These are phyloP conservation scores for Plasmodium cynomolgi DNA, from an alignment of 169 alveolate genomes.

Conservation along the genomic window DNA sequence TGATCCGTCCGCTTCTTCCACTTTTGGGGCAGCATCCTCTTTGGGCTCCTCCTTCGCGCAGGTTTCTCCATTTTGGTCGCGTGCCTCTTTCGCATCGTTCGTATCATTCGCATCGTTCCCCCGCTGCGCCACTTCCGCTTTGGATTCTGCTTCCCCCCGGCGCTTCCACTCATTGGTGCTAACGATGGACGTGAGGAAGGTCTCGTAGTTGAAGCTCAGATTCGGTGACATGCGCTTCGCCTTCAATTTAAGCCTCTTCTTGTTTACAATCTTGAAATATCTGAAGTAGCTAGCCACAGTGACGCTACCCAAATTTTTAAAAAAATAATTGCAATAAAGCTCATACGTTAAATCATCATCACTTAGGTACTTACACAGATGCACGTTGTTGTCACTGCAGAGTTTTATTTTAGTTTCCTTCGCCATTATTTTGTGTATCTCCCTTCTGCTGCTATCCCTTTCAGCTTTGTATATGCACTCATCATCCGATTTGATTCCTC, in stretches of 20 bases:
- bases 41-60: background rate
- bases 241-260: constrained; percentile 16
- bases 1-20: background rate
- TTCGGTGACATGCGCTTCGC: constrained; percentile 1
- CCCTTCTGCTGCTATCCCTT: background rate
- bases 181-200: constrained; percentile 11
- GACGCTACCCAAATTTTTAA: background rate
- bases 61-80: background rate
- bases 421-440: background rate
- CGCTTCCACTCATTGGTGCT: background rate
- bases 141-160: background rate
- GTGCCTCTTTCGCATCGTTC: background rate
- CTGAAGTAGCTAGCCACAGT: constrained; percentile 9
- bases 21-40: background rate
- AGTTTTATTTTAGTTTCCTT: background rate
- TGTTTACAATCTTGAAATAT: constrained; percentile 35
- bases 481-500: constrained; percentile 13
- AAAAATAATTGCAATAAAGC: constrained; percentile 22
- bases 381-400: background rate
- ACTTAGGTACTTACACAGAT: constrained; percentile 50
- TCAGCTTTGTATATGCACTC: constrained; percentile 22
- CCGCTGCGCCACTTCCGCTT: background rate
- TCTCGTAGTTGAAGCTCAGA: constrained; percentile 16
- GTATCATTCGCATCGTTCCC: background rate
- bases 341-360: constrained; percentile 67